Conservation (phyloP, 2,329 filamentous ascomycete species). For the Aspergillus ustus region DNA sequence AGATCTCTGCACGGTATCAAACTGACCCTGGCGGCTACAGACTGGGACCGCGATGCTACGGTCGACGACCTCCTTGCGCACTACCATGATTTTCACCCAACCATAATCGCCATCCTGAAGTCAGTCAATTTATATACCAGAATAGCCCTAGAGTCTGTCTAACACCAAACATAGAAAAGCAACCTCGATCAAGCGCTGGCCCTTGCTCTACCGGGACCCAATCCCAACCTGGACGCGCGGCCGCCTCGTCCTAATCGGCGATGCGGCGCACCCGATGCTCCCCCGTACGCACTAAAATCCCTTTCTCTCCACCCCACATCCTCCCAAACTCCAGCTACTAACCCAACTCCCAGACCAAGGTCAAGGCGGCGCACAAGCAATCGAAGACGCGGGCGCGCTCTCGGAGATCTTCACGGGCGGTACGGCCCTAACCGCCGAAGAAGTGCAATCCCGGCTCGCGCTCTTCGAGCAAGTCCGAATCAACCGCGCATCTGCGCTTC, state of each 20-base stretch:
- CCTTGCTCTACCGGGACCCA: conserved; percentile 31
- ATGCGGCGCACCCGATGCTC: conserved; percentile 35
- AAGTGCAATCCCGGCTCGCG: not conserved
- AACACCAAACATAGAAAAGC: conserved; percentile 22
- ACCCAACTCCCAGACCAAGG: conserved; percentile 13
- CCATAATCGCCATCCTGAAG: conserved; percentile 6
- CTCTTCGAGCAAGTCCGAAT: conserved; percentile 2
- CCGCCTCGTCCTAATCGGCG: conserved; percentile 35
- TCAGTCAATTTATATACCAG: not conserved
- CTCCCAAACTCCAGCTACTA: not conserved
- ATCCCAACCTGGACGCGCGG: conserved; percentile 31
- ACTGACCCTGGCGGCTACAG: not conserved
- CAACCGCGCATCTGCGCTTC: not conserved
- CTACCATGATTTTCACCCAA: not conserved
- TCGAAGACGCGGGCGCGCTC: conserved; percentile 39
- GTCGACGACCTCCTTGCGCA: conserved; percentile 12
- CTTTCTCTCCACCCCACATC: too few species aligned
- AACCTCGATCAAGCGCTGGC: conserved; percentile 23
- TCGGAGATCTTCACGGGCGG: too few species aligned
- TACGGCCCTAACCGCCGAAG: too few species aligned
- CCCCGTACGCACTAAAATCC: not conserved
- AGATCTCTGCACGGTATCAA: not conserved
- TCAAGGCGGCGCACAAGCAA: conserved; percentile 39
- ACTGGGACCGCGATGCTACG: conserved; percentile 11
- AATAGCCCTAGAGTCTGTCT: not conserved